Base-by-base conservation (phyloP, 495 filamentous ascomycete species). In the Delitschia confertaspora region DNA sequence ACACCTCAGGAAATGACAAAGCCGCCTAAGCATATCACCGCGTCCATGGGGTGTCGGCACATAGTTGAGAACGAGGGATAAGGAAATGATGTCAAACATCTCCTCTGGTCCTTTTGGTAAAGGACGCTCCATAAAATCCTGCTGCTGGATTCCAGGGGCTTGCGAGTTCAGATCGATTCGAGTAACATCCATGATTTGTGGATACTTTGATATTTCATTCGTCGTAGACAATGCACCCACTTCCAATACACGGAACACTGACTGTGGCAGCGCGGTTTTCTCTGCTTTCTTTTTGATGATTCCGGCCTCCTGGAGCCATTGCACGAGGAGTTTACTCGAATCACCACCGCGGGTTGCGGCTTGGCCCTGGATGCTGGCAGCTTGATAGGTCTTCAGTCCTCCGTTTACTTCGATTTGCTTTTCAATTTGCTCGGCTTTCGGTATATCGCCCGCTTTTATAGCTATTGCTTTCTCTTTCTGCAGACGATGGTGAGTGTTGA, bases 31-130 rank as follows among this genome's bases (percentile, higher is more conserved):
- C 91, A 99, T 99, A 45, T 84, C 78, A 8, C 91, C 91, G 50
- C 88, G 73, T 14, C 66, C 73, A n/a, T 60, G 64, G 10, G 85
- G 70, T 49, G 83, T 74, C 7, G 88, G 80, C 18, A 95, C 88
- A 58, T 84, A 99, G 63, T 99, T 99, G 16, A 99, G 71, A 6
- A 99, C 93, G 36, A 99, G 68, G 1, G 85, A 93, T n/a, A 99
- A 72, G 49, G 84, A 91, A 56, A 99, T 80, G 31, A 95, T 70
- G 58, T 99, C 82, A 58, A 95, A 96, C 21, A 64, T 65, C 31
- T 89, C 79, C 0, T 66, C 61, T 22, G 73, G 68, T 36, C 65
- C 55, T 6, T 37, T 40, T 0, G 89, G 89, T 13, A 91, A 62
- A 5, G 88, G 83, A 24, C 85, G 70, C 57, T 84, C 65, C 88